Base-by-base conservation (phyloP, 2,329 filamentous ascomycete species). In the Stachybotrys chartarum region DNA sequence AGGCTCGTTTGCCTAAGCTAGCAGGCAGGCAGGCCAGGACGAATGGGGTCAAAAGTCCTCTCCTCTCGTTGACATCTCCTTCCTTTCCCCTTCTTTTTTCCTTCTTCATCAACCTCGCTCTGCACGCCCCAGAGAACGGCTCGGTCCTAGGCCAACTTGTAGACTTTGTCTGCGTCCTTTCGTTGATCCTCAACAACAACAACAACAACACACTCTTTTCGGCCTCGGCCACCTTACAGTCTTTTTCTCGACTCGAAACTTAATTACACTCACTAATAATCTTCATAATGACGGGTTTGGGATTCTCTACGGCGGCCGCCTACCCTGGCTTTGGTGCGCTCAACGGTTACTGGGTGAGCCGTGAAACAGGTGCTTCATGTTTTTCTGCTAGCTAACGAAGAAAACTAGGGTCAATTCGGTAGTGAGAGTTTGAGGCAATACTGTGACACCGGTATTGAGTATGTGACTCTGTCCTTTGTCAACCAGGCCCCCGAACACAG, bases 271-370 rank as follows among this genome's bases (percentile, higher is more conserved):
- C 31, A 18, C 46, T 62, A 59, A 59, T 58, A 57, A 50, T 18
- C 52, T 57, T 54, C 50, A 52, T 59, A 53, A 60, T 52, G 52
- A 67, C 68, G 46, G 58, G 63, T 55, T 64, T 61, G 49, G 42
- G 63, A 51, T 58, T 65, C 42, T 59, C 61, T 32, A 55, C 56
- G 55, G 60, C 61, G 16, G 55, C 60, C 49, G 58, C 60, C 50
- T n/a, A 24, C 45, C 11, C 18, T 17, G 49, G 64, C 35, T 63
- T 61, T 51, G 69, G 68, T 42, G 66, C 65, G 14, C 62, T 74
- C n/a, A 73, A 73, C 59, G 70, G 70, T 31, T 74, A 75, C 63
- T 75, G 72, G 71, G 71, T 72, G 64, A 49, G 66, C 60, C 51
- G 17, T 31, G 12, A 3, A 14, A 31, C 7, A 54, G 11, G 14